These are phyloP conservation scores for Fusarium coffeatum DNA, from an alignment of 2,329 filamentous ascomycete genomes.

Conservation along the genomic window DNA sequence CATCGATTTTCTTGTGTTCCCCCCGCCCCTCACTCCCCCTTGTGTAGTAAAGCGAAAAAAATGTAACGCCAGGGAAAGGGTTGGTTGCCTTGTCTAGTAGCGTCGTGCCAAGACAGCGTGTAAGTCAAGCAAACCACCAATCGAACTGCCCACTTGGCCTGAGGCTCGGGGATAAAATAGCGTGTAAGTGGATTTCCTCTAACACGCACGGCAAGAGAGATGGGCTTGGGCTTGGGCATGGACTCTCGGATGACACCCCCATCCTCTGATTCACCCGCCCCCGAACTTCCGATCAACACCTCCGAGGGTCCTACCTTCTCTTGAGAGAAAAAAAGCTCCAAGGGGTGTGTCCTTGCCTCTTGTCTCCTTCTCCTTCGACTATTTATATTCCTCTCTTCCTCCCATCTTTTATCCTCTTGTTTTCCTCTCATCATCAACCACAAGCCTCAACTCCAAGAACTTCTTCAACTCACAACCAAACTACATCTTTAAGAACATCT, in stretches of 20 bases:
- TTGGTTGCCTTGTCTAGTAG: conserved; percentile 14
- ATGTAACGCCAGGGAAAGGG: conserved; percentile 31
- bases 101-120: conserved; percentile 19
- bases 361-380: conserved; percentile 23
- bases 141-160: conserved; percentile 20
- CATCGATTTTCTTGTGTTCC: background rate
- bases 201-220: background rate
- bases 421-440: background rate
- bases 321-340: background rate
- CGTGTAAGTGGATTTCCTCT: background rate
- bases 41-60: background rate
- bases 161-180: conserved; percentile 13
- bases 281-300: conserved; percentile 28
- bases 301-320: conserved; percentile 12
- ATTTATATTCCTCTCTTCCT: conserved; percentile 39
- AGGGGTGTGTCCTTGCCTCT: conserved; percentile 9
- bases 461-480: background rate
- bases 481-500: conserved; percentile 13
- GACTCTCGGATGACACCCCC: conserved; percentile 7
- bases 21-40: background rate
- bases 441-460: conserved; percentile 1
- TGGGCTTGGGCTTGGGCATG: background rate
- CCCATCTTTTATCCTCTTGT: background rate
- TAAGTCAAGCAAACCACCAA: conserved; percentile 17
- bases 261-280: conserved; percentile 3